phyloP scores from a whole-genome alignment of 352 stramenopile species.

The Phytophthora boehmeriae region DNA sequence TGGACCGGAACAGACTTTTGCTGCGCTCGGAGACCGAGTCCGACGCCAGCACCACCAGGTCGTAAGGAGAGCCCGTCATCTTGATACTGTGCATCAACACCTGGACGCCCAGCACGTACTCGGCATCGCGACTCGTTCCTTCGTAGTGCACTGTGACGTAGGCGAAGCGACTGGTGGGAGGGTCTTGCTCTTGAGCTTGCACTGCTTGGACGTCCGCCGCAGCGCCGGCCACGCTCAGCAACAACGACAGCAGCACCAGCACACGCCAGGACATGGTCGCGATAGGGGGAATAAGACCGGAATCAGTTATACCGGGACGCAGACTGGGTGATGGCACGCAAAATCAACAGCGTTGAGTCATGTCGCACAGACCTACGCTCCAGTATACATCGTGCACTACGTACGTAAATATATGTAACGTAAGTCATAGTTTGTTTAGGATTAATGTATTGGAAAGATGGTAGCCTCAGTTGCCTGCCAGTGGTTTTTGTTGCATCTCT shows the following conservation, averaged over 20 bases:
- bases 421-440: too few species aligned
- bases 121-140: conserved; percentile 78
- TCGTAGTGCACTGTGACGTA: conserved; percentile 91
- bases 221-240: conserved; percentile 15
- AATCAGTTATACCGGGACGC: too few species aligned
- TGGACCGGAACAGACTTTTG: conserved; percentile 78
- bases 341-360: too few species aligned
- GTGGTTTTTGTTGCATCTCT: conserved; percentile 36
- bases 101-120: conserved; percentile 87
- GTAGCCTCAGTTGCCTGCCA: conserved; percentile 15
- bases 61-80: conserved; percentile 78
- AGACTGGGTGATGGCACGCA: conserved; percentile 30
- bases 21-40: conserved; percentile 82
- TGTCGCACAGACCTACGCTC: too few species aligned
- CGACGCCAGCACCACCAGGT: conserved; percentile 86
- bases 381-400: too few species aligned
- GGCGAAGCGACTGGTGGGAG: conserved; percentile 66
- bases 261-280: conserved; percentile 23
- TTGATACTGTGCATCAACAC: conserved; percentile 90
- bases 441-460: too few species aligned
- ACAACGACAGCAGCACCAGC: conserved; percentile 33
- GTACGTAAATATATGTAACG: too few species aligned
- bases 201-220: conserved; percentile 16
- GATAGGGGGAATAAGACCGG: not conserved
- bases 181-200: conserved; percentile 8